Evolutionary conservation across 169 alveolate genomes (phyloP).

Genomic region (Plasmodium coatneyi): DNA sequence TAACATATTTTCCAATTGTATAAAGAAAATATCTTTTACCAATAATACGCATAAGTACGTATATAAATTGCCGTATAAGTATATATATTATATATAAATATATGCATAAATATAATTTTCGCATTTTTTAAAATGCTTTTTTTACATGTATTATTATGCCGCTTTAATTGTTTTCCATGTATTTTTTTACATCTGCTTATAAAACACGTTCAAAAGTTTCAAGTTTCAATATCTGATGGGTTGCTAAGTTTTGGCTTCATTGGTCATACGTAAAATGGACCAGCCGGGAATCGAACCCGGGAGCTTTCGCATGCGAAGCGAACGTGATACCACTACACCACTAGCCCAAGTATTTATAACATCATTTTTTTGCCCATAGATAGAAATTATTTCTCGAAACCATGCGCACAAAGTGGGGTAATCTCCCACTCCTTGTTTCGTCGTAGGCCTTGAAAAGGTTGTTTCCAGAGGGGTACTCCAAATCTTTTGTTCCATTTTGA

Average conservation of each 20-base stretch:
- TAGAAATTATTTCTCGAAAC: background rate
- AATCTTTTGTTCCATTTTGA: background rate
- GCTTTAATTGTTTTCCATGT: too few species aligned
- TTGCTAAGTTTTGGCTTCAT: too few species aligned
- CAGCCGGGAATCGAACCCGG: constrained; percentile 97
- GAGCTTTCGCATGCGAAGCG: constrained; percentile 98
- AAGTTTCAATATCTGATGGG: too few species aligned
- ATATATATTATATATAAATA: background rate
- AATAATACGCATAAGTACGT: too few species aligned
- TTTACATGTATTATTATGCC: too few species aligned
- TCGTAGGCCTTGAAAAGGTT: background rate
- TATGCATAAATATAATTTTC: too few species aligned
- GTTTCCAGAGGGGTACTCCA: background rate
- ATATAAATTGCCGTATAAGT: too few species aligned
- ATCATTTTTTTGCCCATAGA: background rate
- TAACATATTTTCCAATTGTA: background rate
- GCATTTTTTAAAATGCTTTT: too few species aligned
- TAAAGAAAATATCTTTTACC: too few species aligned
- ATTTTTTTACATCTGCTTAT: too few species aligned
- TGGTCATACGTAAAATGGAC: constrained; percentile 84
- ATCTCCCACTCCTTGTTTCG: background rate
- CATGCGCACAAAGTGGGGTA: background rate
- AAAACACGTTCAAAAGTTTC: too few species aligned
- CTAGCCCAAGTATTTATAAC: constrained; percentile 84
- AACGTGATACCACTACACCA: constrained; percentile 98